Evolutionary conservation across 805 yeast species (phyloP), one percentile per base, ranked within the genome.

Genomic region (Starmerella cellae): DNA sequence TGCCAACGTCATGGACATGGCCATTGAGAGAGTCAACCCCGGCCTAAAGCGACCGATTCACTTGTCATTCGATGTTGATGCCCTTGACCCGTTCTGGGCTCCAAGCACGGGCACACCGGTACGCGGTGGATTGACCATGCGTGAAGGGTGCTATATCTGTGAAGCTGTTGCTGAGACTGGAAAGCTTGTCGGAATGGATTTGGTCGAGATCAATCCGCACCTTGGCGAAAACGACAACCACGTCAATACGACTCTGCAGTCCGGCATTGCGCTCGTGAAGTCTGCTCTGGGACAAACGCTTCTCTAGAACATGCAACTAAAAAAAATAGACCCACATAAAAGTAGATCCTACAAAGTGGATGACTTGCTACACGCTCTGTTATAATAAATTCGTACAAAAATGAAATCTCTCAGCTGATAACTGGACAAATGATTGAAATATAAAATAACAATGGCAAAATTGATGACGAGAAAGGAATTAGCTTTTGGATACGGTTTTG

Each of bases 81-180:
- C 96, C 34, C 79, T 91, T 45, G 98, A 88, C 63, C 97, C 97
- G 37, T 70, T 76, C 48, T 85, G 69, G 58, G 95, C 91, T 13
- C 96, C 95, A 17, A 94, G 96, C 31, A 88, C 98, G 1, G 98
- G 98, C 42, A 91, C 98, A 1, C 88, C 96, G 34, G 98, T 88
- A 14, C 77, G 94, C 60, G 97, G 97, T 50, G 98, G 98, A 3
- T 68, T 88, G 50, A 79, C 95, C 8, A 71, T 88, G 62, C 75
- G 98, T 65, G 98, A 88, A 64, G 96, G 95, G 38, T 71, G 91
- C 60, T 88, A 80, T 59, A 64, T 88, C 41, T 91, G 87, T 47
- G 98, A 88, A 65, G 91, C 88, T 51, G 68, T 87, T 27, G 95
- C 95, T 8, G 83, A 76, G 56, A 74, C 94, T 22, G 95, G 95